Evolutionary conservation across 306 rosid species (phyloP).

Genomic region (Prunus mira): DNA sequence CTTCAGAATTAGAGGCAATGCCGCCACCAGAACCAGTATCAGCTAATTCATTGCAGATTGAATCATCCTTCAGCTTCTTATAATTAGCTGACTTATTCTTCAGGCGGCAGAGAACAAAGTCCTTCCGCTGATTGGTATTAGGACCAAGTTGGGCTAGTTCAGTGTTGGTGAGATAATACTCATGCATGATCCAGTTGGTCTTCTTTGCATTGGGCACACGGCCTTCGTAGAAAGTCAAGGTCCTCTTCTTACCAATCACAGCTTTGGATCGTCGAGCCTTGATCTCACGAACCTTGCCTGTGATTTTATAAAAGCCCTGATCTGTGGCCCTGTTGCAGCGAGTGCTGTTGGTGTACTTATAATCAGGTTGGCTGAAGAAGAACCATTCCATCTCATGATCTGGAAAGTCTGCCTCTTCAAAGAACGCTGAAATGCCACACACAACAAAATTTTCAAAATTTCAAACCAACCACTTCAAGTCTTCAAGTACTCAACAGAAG

Average conservation of each 20-base stretch:
- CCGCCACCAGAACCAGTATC: conserved; percentile 20
- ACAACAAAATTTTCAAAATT: background rate
- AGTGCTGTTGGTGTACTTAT: conserved; percentile 32
- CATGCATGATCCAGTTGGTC: conserved; percentile 67
- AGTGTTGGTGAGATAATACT: conserved; percentile 34
- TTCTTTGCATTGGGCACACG: conserved; percentile 19
- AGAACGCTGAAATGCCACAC: background rate
- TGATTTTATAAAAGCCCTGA: conserved; percentile 61
- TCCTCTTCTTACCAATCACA: conserved; percentile 60
- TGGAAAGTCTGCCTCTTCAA: conserved; percentile 6
- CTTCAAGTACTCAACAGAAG: background rate
- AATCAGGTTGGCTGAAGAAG: conserved; percentile 44
- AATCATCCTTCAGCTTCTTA: background rate
- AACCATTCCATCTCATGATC: conserved; percentile 43
- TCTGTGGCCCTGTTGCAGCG: conserved; percentile 44
- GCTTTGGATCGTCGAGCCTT: conserved; percentile 18
- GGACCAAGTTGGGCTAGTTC: background rate
- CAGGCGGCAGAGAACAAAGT: conserved; percentile 36
- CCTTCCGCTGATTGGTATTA: conserved; percentile 21
- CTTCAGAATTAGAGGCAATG: conserved; percentile 10
- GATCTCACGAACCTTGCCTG: conserved; percentile 45
- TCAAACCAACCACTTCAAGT: background rate
- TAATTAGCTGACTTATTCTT: conserved; percentile 15
- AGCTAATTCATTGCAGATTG: conserved; percentile 1
- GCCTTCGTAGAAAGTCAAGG: conserved; percentile 49